Evolutionary conservation across 2,329 filamentous ascomycete species (phyloP), one percentile per base, ranked within the genome.

Genomic region (Sodiomyces alkalinus): DNA sequence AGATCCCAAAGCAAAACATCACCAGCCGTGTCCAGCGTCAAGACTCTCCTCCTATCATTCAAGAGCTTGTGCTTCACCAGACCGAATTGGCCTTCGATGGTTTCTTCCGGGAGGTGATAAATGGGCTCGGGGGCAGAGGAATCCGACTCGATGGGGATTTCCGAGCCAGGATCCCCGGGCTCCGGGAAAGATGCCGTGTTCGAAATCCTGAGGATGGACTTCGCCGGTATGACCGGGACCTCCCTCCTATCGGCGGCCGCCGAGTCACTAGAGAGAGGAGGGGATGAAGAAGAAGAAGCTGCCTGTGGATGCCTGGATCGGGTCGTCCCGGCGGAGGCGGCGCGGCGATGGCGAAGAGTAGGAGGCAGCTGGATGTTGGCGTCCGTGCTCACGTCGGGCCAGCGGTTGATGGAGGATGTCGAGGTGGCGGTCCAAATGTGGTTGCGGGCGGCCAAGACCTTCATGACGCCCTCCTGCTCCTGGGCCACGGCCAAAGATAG

Each of bases 1-100:
- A 98, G 60, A 61, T 98, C 90, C 90, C 90, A 98, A 38, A 98
- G 57, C 26, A 94, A 60, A 3, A 96, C 86, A 46, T 98, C 90
- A 11, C 90, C 90, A 2, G 87, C 86, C 3, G 90, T 94, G 51
- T 98, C 90, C 29, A 93, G 60, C 0, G 90, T 98, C 38, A 98
- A 60, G 4, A 92, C 86, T 33, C 85, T 71, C 45, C 81, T 78
- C 39, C 87, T 70, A 48, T 98, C 87, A 50, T 92, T 96, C 35
- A 98, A 62, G 41, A 96, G 66, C 42, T 79, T 76, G 50, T 94
- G 81, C 52, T 96, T 98, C 35, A 96, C 83, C 29, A 98, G 58
- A 7, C 90, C 90, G 53, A 93, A 87, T 44, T 94, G 86, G 2
- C 90, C 90, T 52, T 94, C 85, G 26, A 98, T 90, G 0, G 80